Percentiles rank a stretch among this genome's conserved stretches.
These are phyloP conservation scores for Rhodotorula diobovata DNA, from an alignment of 768 basidiomycete species.

Conservation along the genomic window DNA sequence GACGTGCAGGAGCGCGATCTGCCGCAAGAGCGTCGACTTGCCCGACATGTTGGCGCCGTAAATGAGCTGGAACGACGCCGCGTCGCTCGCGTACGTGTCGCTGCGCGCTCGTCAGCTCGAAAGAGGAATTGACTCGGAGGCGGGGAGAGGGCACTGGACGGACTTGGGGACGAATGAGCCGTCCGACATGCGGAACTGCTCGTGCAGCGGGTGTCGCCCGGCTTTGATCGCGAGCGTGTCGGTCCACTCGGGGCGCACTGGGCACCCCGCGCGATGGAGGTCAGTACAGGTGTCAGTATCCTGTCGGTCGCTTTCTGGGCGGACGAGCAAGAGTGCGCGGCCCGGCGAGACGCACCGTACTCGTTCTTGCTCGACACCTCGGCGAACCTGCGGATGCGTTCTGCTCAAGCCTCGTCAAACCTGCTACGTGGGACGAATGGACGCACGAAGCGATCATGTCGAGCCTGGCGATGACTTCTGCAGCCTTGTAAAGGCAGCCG, in stretches of 20 bases:
- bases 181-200: conserved; percentile 56
- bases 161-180: conserved; percentile 39
- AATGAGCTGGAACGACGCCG: conserved; percentile 82
- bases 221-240: conserved; percentile 82
- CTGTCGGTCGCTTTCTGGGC: too few relatives aligned
- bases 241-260: conserved; percentile 87
- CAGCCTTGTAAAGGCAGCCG: conserved; percentile 79
- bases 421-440: conserved; percentile 36
- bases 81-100: conserved; percentile 80
- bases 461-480: conserved; percentile 82
- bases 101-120: conserved; percentile 57
- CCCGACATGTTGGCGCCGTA: conserved; percentile 36
- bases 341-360: conserved; percentile 39
- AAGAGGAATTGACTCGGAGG: not conserved
- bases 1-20: conserved; percentile 72
- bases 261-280: too few relatives aligned
- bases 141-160: not conserved
- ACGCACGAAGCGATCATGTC: conserved; percentile 91
- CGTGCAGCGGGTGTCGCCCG: conserved; percentile 82
- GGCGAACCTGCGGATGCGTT: conserved; percentile 25
- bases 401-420: not conserved
- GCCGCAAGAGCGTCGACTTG: conserved; percentile 91
- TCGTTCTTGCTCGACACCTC: conserved; percentile 25
- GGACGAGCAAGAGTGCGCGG: too few relatives aligned
- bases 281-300: too few relatives aligned